phyloP scores from a whole-genome alignment of 768 basidiomycete species.

The Suillus subalutaceus region DNA sequence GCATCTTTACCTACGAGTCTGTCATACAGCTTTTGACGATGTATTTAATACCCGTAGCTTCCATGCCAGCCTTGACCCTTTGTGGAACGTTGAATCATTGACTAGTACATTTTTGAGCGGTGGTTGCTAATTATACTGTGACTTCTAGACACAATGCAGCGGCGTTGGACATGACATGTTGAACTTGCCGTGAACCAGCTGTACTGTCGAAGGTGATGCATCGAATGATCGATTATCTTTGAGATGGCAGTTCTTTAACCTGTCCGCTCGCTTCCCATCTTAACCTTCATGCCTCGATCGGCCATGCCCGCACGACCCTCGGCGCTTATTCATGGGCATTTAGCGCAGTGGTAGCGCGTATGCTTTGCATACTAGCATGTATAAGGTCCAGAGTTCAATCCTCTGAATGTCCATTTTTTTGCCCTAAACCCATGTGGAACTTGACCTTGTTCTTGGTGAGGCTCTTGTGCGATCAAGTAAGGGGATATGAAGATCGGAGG shows the following conservation, averaged over 20 bases:
- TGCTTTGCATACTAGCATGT: conserved; percentile 43
- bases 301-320: neutral
- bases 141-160: neutral
- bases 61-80: neutral
- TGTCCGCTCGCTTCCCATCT: too few relatives aligned
- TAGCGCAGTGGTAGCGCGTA: conserved; percentile 46
- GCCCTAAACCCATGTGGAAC: neutral
- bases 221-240: too few relatives aligned
- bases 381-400: conserved; percentile 48
- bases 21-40: neutral
- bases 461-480: neutral
- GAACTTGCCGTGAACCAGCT: neutral
- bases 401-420: conserved; percentile 43
- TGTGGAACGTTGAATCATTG: neutral
- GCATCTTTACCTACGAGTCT: conserved; percentile 3
- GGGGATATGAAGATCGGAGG: neutral
- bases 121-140: neutral
- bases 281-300: neutral
- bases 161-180: neutral
- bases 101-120: neutral
- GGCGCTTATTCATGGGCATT: conserved; percentile 18
- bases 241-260: too few relatives aligned
- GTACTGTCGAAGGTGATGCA: too few relatives aligned
- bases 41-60: conserved; percentile 1
- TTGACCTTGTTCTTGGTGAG: neutral